These are phyloP conservation scores for Eimeria zaria DNA, from an alignment of 169 alveolate genomes.

Conservation along the genomic window DNA sequence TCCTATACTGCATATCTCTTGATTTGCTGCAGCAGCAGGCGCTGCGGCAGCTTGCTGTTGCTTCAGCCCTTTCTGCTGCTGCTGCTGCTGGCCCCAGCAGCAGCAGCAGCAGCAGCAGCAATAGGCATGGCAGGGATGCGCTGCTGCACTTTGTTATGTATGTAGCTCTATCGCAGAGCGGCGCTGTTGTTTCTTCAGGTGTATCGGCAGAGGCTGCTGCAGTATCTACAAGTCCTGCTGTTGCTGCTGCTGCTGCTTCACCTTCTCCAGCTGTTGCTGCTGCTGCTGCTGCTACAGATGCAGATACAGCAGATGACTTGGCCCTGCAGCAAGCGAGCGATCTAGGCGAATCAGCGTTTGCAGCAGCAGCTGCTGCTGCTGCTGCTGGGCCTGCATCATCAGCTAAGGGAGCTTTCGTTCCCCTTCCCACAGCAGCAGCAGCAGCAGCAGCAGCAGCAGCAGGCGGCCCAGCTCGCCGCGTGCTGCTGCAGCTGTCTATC, in stretches of 20 bases:
- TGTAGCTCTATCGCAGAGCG: constrained; percentile 25
- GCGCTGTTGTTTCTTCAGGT: constrained; percentile 35
- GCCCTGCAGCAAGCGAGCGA: constrained; percentile 24
- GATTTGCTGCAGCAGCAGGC: constrained; percentile 82
- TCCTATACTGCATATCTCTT: not conserved
- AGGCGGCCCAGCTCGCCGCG: constrained; percentile 45
- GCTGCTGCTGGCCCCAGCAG: constrained; percentile 3
- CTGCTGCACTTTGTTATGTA: constrained; percentile 43
- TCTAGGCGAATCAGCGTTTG: not conserved
- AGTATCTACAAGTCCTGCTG: not conserved
- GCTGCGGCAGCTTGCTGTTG: constrained; percentile 32
- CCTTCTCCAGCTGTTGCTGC: not conserved
- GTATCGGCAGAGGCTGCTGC: constrained; percentile 43
- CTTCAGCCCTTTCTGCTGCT: constrained; percentile 48
- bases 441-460: constrained; percentile 73
- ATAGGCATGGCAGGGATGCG: constrained; percentile 21
- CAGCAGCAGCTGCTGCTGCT: constrained; percentile 21
- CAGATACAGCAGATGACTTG: constrained; percentile 14
- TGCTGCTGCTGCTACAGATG: not conserved
- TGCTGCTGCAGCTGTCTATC: constrained; percentile 53
- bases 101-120: constrained; percentile 57
- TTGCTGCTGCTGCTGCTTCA: constrained; percentile 10
- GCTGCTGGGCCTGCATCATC: constrained; percentile 18
- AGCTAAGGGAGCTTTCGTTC: constrained; percentile 26
- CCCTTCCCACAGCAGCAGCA: constrained; percentile 58